Conservation (phyloP, 164 flowering plant genomes). For the Magnolia changhungtana region DNA sequence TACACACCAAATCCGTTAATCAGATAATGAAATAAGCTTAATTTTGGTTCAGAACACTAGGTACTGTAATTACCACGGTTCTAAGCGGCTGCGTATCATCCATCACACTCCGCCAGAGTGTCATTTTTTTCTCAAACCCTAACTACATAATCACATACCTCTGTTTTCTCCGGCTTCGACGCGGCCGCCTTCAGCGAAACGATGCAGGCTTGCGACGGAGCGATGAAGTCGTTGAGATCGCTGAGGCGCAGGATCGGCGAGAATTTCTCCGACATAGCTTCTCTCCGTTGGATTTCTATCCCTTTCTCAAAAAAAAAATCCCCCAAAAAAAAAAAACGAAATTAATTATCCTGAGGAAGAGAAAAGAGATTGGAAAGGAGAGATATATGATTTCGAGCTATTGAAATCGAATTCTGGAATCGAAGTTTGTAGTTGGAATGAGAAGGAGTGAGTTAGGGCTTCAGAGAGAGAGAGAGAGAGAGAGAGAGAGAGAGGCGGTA, state of each 20-base stretch:
- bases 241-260: conserved; percentile 74
- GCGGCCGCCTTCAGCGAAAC: conserved; percentile 59
- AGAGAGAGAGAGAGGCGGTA: neutral
- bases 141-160: conserved; percentile 4
- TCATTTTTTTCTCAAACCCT: neutral
- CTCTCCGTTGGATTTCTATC: conserved; percentile 1
- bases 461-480: neutral
- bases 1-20: too few relatives aligned
- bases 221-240: conserved; percentile 91
- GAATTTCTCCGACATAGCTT: conserved; percentile 77
- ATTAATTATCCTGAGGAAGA: neutral
- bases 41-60: neutral
- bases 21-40: too few relatives aligned
- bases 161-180: conserved; percentile 33
- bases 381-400: neutral
- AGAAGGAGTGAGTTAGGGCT: neutral
- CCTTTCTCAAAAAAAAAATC: neutral
- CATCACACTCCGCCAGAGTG: too few relatives aligned
- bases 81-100: neutral
- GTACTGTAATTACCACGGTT: neutral
- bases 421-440: neutral
- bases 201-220: conserved; percentile 88
- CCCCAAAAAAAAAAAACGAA: neutral
- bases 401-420: neutral
- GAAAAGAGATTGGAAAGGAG: neutral